Evolutionary conservation across 2,329 filamentous ascomycete species (phyloP).

Genomic region (Capronia americana): DNA sequence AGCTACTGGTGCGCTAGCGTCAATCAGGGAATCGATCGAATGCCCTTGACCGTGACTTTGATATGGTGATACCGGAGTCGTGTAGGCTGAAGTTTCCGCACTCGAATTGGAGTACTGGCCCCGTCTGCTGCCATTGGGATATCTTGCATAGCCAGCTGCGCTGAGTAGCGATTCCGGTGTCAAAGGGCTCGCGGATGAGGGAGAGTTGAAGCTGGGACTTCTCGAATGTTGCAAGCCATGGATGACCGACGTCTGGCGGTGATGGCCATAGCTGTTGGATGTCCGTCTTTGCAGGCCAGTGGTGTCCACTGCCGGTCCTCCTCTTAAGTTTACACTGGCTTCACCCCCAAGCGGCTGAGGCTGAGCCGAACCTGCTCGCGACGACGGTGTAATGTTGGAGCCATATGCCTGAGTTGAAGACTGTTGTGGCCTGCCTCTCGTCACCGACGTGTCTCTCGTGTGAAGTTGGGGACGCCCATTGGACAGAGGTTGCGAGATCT

Average conservation of each 20-base stretch:
- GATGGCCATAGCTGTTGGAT: constrained; percentile 75
- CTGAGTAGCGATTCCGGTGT: constrained; percentile 38
- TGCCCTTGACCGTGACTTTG: constrained; percentile 40
- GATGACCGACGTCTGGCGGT: constrained; percentile 95
- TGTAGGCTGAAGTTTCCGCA: constrained; percentile 26
- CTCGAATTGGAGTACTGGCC: constrained; percentile 30
- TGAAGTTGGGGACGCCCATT: constrained; percentile 45
- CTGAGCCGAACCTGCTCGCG: constrained; percentile 35
- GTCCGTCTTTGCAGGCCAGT: constrained; percentile 57
- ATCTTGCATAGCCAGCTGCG: constrained; percentile 28
- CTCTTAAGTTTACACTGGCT: constrained; percentile 26
- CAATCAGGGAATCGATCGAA: constrained; percentile 46
- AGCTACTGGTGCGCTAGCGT: constrained; percentile 50
- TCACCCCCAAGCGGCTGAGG: constrained; percentile 32
- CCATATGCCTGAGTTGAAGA: constrained; percentile 26
- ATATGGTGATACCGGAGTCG: constrained; percentile 32
- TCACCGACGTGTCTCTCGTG: constrained; percentile 52
- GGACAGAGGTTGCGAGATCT: constrained; percentile 27
- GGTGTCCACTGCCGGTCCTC: constrained; percentile 30
- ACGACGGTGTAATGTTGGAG: constrained; percentile 26
- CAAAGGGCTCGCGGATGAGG: constrained; percentile 77
- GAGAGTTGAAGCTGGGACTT: constrained; percentile 84
- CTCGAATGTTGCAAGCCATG: constrained; percentile 90
- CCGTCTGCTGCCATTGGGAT: constrained; percentile 22
- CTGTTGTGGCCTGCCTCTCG: constrained; percentile 48